phyloP scores from a whole-genome alignment of 768 basidiomycete genomes.

The Tephrocybe sp. region DNA sequence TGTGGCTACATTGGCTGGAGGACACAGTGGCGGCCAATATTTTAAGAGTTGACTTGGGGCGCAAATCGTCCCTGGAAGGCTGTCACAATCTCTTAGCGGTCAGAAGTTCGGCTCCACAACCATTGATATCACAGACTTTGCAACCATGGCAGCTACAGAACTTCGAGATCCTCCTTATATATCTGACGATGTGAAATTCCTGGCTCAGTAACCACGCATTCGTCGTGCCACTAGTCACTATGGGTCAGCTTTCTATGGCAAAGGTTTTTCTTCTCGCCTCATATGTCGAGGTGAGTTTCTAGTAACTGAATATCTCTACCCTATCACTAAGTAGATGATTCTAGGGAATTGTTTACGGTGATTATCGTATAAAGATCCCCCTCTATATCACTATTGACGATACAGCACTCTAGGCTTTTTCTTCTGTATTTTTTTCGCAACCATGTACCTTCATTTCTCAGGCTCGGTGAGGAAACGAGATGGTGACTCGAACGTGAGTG shows the following conservation, averaged over 20 bases:
- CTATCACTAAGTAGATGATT: not conserved
- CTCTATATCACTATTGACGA: no score
- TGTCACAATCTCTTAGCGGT: no score
- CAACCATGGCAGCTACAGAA: no score
- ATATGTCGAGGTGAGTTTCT: conserved; percentile 2
- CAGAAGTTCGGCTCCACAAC: no score
- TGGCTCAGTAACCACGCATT: not conserved
- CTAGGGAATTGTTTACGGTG: conserved; percentile 2
- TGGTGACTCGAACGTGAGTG: not conserved
- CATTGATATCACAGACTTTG: no score
- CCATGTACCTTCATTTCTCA: not conserved
- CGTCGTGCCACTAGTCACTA: not conserved
- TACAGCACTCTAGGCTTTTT: not conserved
- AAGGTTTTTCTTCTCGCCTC: conserved; percentile 9
- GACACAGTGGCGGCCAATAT: no score
- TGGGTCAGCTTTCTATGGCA: conserved; percentile 6
- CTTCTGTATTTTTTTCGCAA: not conserved
- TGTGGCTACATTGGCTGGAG: no score
- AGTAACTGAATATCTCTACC: not conserved
- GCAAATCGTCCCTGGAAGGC: no score
- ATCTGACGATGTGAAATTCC: not conserved
- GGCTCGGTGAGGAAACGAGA: not conserved
- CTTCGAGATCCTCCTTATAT: not conserved
- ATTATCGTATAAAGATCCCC: no score
- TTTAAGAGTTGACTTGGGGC: no score